Conservation (phyloP, 2,329 filamentous ascomycete genomes). For the Cladobotryum protrusum region DNA sequence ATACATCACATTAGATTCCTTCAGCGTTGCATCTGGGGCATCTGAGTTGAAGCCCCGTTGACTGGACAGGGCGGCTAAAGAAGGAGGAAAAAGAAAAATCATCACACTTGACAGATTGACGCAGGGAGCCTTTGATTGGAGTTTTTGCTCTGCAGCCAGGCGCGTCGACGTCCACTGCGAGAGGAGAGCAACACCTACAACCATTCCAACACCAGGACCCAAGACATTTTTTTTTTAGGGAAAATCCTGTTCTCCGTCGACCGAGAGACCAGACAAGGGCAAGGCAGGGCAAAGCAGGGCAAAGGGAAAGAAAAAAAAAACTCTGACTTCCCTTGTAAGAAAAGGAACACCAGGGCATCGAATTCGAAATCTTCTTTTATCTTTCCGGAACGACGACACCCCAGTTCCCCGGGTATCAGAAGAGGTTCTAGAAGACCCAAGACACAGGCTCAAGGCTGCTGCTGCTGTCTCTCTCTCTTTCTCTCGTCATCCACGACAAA, state of each 20-base stretch:
- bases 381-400: slow-evolving; percentile 13
- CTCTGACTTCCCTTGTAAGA: background rate
- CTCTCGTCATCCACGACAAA: background rate
- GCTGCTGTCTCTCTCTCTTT: background rate
- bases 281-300: too few species aligned
- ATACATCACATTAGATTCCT: background rate
- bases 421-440: slow-evolving; percentile 24
- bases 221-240: too few species aligned
- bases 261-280: background rate
- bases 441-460: too few species aligned
- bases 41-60: background rate
- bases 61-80: background rate
- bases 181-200: background rate
- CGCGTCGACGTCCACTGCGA: background rate
- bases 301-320: too few species aligned
- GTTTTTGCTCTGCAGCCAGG: background rate
- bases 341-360: background rate
- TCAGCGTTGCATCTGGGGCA: background rate
- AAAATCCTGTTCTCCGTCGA: background rate
- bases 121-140: background rate
- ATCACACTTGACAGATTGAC: background rate
- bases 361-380: slow-evolving; percentile 2
- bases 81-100: background rate
- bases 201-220: too few species aligned
- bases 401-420: slow-evolving; percentile 24